phyloP scores from a whole-genome alignment of 129 eudicot genomes.

The Centaurea solstitialis region DNA sequence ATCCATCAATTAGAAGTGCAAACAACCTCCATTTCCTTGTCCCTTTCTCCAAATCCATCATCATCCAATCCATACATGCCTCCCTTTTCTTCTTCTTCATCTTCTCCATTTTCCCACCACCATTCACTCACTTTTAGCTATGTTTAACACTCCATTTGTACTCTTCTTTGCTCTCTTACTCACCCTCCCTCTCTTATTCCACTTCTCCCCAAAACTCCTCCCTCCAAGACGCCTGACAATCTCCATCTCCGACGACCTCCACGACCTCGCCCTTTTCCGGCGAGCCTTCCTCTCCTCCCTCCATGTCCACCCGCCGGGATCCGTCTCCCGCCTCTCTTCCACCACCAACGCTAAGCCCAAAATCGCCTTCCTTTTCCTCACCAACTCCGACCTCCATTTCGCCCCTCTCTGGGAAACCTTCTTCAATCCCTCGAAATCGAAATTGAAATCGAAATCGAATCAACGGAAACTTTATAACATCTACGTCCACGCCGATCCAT shows the following conservation, averaged over 20 bases:
- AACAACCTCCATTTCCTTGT: neutral
- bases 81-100: neutral
- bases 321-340: constrained; percentile 41
- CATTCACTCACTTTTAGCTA: neutral
- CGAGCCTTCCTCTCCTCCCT: constrained; percentile 54
- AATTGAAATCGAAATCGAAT: neutral
- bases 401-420: constrained; percentile 70
- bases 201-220: constrained; percentile 47
- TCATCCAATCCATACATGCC: neutral
- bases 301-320: constrained; percentile 26
- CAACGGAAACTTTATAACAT: constrained; percentile 43
- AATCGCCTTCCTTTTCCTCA: constrained; percentile 70
- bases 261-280: constrained; percentile 70
- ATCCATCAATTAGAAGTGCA: neutral
- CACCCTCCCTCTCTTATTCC: constrained; percentile 54
- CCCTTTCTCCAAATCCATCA: neutral
- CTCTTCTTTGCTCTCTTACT: constrained; percentile 44
- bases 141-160: constrained; percentile 49
- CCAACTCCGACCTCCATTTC: constrained; percentile 61
- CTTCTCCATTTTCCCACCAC: neutral
- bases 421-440: constrained; percentile 26
- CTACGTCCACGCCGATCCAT: constrained; percentile 74
- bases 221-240: constrained; percentile 48
- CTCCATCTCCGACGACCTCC: constrained; percentile 65
- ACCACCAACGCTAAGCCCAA: constrained; percentile 55